Evolutionary conservation across 495 filamentous ascomycete species (phyloP), one percentile per base, ranked within the genome.

Genomic region (Xanthoparmelia taractica): DNA sequence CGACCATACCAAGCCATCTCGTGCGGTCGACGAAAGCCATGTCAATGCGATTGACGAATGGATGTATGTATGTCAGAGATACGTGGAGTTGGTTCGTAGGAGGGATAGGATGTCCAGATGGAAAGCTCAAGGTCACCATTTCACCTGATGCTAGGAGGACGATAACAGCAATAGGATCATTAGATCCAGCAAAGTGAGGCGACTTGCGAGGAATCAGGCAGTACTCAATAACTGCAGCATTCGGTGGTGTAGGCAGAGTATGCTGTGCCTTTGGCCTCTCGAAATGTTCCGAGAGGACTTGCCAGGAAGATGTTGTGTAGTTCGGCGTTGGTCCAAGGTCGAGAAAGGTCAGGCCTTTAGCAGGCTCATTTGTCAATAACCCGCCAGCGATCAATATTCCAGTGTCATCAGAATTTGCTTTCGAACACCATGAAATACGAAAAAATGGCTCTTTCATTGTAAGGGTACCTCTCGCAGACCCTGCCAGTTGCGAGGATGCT

Each of bases 61-160:
- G 94, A 69, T 97, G 92, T 31, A 94, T 85, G 50, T 95, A 87
- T 1, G 85, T 85, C 45, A 97, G 71, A 18, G 85, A 92, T 0
- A 90, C 83, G 70, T 95, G 92, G 11, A 97, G 80, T 74, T 95
- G 87, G 68, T 96, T 94, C 0, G 93, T 95, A 8, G 95, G 90
- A 34, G 85, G 87, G 55, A 98, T 91, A 4, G 93, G 87, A 71
- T 91, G 86, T 20, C 95, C 94, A 62, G 85, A 91, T 3, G 94
- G 95, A 69, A 97, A 97, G 68, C 86, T 92, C 72, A 97, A 73
- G 0, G 91, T 95, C 58, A 91, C 78, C 37, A 97, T 69, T 75
- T 97, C 95, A 31, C 94, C 94, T 3, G 90, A 93, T 0, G 86
- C 84, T 4, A 97, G 77, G 29, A 96, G 77, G 25, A 84, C 83